Percentiles rank a stretch among this genome's conserved stretches.
These are phyloP conservation scores for Chamaecrista fasciculata DNA, from an alignment of 306 rosid genomes.

Conservation along the genomic window DNA sequence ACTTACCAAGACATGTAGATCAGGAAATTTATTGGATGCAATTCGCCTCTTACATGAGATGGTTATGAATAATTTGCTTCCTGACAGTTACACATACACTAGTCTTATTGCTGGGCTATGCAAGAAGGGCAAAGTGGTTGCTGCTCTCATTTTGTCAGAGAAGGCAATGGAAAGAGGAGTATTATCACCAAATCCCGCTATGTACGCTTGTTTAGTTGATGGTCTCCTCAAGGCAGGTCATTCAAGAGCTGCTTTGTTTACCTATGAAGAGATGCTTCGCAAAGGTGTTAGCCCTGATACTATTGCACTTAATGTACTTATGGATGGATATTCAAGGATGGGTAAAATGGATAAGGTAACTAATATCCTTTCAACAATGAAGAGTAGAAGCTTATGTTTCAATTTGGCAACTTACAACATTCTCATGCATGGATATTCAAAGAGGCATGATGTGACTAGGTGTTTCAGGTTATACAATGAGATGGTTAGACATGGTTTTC, in stretches of 20 bases:
- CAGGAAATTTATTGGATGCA: constrained; percentile 58
- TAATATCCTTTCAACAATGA: constrained; percentile 52
- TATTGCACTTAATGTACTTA: constrained; percentile 47
- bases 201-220: constrained; percentile 57
- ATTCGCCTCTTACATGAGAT: constrained; percentile 55
- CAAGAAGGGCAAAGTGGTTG: constrained; percentile 55
- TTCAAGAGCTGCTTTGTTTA: constrained; percentile 54
- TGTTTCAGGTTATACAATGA: constrained; percentile 45
- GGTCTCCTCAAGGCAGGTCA: constrained; percentile 73
- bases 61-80: constrained; percentile 54
- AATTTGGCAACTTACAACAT: constrained; percentile 63
- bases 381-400: constrained; percentile 42
- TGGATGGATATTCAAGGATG: constrained; percentile 62
- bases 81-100: constrained; percentile 55
- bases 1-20: constrained; percentile 48
- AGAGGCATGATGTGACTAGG: constrained; percentile 35
- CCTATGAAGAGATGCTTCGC: constrained; percentile 61
- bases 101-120: constrained; percentile 62
- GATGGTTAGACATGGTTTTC: constrained; percentile 44
- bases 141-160: constrained; percentile 52
- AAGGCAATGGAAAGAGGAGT: constrained; percentile 49
- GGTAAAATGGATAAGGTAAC: constrained; percentile 48
- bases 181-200: constrained; percentile 43
- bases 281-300: constrained; percentile 58
- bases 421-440: constrained; percentile 72